These are phyloP conservation scores for Cucurbita pepo DNA, from an alignment of 306 rosid species.

Conservation along the genomic window DNA sequence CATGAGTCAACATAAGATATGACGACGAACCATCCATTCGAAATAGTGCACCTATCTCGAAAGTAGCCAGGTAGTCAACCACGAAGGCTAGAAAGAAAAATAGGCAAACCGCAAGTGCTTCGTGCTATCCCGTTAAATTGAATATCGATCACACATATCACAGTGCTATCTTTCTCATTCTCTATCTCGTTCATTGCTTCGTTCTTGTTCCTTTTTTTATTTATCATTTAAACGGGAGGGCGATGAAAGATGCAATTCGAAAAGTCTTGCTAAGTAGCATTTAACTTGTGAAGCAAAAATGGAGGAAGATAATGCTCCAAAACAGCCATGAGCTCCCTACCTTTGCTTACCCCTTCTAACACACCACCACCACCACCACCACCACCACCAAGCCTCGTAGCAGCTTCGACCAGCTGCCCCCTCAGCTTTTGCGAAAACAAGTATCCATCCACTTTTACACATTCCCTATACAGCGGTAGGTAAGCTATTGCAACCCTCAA, in stretches of 20 bases:
- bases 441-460: constrained; percentile 53
- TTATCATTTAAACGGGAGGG: not conserved
- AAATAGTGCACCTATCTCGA: not conserved
- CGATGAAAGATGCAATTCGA: not conserved
- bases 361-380: constrained; percentile 37
- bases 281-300: constrained; percentile 33
- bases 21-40: not conserved
- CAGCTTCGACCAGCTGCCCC: constrained; percentile 77
- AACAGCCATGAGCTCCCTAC: constrained; percentile 49
- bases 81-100: not conserved
- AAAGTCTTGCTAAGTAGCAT: constrained; percentile 16
- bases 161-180: not conserved
- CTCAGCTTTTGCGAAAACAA: constrained; percentile 62
- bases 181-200: not conserved
- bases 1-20: not conserved
- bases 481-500: constrained; percentile 60
- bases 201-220: not conserved
- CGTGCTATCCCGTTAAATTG: not conserved
- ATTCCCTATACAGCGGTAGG: constrained; percentile 68
- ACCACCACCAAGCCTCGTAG: constrained; percentile 48
- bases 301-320: constrained; percentile 76
- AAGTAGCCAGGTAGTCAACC: not conserved
- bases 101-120: not conserved
- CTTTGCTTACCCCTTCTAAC: constrained; percentile 33
- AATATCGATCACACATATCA: not conserved